A percentile compares a stretch with the other conserved stretches of the same genome.
phyloP scores from a whole-genome alignment of 2,329 filamentous ascomycete genomes.

The Ophioceras dolichostomum region DNA sequence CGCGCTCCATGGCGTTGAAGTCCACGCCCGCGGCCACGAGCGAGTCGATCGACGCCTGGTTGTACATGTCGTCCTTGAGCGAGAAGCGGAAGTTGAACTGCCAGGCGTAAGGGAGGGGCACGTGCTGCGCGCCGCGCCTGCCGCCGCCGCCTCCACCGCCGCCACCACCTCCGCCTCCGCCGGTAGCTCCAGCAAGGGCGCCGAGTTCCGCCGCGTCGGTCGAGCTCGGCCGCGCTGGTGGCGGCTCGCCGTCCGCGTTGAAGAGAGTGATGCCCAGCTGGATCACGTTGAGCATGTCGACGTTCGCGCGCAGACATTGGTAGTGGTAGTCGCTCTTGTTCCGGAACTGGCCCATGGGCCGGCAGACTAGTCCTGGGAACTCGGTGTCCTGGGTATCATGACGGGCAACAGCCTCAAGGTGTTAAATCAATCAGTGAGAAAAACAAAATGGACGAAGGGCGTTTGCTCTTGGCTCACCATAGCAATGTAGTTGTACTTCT shows the following conservation, averaged over 20 bases:
- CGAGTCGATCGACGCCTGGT: conserved; percentile 86
- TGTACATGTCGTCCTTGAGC: conserved; percentile 93
- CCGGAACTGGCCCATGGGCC: conserved; percentile 87
- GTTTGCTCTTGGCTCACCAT: conserved; percentile 62
- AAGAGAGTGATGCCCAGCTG: conserved; percentile 93
- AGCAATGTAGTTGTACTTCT: conserved; percentile 89
- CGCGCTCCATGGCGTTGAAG: conserved; percentile 69
- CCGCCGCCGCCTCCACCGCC: conserved; percentile 23
- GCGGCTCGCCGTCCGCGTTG: conserved; percentile 78
- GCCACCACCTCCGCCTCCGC: neutral
- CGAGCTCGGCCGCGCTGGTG: conserved; percentile 52
- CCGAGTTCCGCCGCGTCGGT: conserved; percentile 24
- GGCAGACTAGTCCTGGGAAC: conserved; percentile 93
- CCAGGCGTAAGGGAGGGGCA: conserved; percentile 76
- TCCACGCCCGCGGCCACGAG: conserved; percentile 87
- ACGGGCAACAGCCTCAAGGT: too few species aligned
- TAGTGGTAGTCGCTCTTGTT: conserved; percentile 98
- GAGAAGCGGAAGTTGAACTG: conserved; percentile 99
- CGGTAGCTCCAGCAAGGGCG: neutral
- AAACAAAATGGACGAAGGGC: too few species aligned
- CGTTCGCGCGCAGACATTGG: conserved; percentile 92
- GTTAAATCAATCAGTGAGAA: too few species aligned
- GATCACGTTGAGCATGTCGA: conserved; percentile 94
- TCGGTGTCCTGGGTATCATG: conserved; percentile 95
- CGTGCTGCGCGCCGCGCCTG: conserved; percentile 25